phyloP scores from a whole-genome alignment of 805 yeast species.

The Metschnikowia baotianmanensis region DNA sequence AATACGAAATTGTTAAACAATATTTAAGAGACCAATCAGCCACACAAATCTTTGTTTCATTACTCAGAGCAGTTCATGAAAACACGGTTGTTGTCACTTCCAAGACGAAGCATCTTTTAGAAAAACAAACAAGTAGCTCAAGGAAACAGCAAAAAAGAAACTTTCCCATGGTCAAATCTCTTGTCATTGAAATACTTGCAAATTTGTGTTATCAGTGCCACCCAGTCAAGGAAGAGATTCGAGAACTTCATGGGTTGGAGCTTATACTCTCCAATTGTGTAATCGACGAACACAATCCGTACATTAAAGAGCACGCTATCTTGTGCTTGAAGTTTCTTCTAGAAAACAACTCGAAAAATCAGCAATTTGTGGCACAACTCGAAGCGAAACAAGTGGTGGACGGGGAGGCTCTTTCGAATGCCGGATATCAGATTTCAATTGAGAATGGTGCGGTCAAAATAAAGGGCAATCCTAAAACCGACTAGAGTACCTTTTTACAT shows the following conservation, averaged over 20 bases:
- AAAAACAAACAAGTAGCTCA: no score
- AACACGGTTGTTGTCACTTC: constrained; percentile 25
- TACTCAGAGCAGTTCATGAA: constrained; percentile 42
- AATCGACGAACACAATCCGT: constrained; percentile 87
- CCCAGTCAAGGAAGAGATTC: constrained; percentile 62
- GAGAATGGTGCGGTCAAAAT: constrained; percentile 67
- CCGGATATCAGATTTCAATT: constrained; percentile 76
- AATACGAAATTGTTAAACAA: constrained; percentile 39
- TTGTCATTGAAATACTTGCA: constrained; percentile 65
- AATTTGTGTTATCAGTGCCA: constrained; percentile 50
- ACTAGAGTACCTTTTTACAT: no score
- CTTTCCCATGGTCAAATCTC: constrained; percentile 66
- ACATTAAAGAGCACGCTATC: constrained; percentile 78
- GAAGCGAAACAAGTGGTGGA: constrained; percentile 73
- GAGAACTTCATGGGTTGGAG: constrained; percentile 67
- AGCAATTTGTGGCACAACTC: constrained; percentile 66
- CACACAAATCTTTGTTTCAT: constrained; percentile 30
- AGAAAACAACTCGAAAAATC: constrained; percentile 64
- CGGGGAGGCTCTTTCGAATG: constrained; percentile 53
- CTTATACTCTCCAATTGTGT: constrained; percentile 76
- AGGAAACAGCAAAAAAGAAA: constrained; percentile 7
- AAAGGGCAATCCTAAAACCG: constrained; percentile 23
- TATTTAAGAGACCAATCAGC: constrained; percentile 38
- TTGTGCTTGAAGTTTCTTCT: constrained; percentile 71
- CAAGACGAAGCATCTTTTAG: background rate